Conservation (phyloP, 2,329 filamentous ascomycete species). For the Ilyonectria mors-panacis region DNA sequence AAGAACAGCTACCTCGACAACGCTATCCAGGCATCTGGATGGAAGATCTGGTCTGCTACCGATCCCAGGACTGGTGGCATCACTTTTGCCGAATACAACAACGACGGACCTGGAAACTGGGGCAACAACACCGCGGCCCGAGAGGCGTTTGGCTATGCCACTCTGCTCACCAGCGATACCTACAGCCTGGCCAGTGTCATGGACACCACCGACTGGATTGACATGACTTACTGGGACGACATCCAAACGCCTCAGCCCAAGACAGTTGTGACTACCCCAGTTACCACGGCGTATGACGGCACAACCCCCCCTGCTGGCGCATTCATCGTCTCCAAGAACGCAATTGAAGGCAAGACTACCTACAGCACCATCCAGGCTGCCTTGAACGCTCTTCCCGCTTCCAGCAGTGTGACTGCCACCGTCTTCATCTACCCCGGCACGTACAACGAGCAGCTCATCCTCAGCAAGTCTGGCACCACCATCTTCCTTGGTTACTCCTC, state of each 20-base stretch:
- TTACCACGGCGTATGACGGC: conserved; percentile 55
- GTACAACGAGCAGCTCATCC: conserved; percentile 67
- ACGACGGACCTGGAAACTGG: conserved; percentile 62
- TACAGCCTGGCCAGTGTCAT: conserved; percentile 38
- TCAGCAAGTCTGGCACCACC: conserved; percentile 34
- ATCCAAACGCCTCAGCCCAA: conserved; percentile 42
- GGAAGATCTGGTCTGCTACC: conserved; percentile 67
- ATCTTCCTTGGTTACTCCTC: conserved; percentile 41
- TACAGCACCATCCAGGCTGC: conserved; percentile 49
- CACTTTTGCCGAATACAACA: conserved; percentile 71
- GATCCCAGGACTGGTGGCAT: conserved; percentile 71
- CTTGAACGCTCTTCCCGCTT: conserved; percentile 40
- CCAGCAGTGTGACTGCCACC: conserved; percentile 45
- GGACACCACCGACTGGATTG: conserved; percentile 46
- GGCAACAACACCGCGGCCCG: conserved; percentile 41
- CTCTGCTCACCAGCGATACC: conserved; percentile 37
- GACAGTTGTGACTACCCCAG: conserved; percentile 27
- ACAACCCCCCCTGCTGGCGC: conserved; percentile 56
- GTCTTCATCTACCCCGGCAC: conserved; percentile 62
- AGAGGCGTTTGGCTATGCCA: conserved; percentile 38
- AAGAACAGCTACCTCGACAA: conserved; percentile 63
- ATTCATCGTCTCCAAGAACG: conserved; percentile 56
- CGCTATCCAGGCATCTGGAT: conserved; percentile 42
- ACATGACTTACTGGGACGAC: conserved; percentile 40
- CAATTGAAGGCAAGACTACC: conserved; percentile 40